Evolutionary conservation across 2,329 filamentous ascomycete genomes (phyloP), one percentile per base, ranked within the genome.

Genomic region (Rutstroemia sp.): DNA sequence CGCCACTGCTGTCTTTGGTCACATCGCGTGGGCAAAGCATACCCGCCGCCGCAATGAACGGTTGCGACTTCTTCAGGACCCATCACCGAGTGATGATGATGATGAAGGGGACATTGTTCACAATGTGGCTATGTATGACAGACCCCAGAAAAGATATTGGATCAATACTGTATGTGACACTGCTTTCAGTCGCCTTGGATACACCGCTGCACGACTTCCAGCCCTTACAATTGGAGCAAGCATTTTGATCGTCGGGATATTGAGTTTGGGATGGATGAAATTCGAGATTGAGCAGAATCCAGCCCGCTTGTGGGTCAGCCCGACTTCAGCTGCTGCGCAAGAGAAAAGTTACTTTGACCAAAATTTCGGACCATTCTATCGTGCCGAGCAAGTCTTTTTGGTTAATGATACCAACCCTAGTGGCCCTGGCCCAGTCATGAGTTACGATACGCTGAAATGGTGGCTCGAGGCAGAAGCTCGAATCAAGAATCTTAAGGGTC

Each of bases 281-380:
- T 99, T 99, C 67, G 80, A 88, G n/a, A 78, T 99, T 38, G 94
- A 97, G 71, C 88, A 79, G 21, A 88, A 97, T 60, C 94, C 94
- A 5, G 94, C 95, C 10, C 84, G 88, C 48, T 76, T 99, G 8
- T 99, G 94, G 94, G 94, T 99, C n/a, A 92, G 92, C 65, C 94
- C 94, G 7, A 87, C 88, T 8, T 97, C 94, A 4, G 82, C 85
- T 49, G 92, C 95, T 19, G 94, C 94, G 0, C 81, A 90, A 68
- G 92, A 99, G 70, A 99, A 99, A 74, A 80, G 81, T 1, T 99
- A 95, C 69, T 99, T 97, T 62, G 95, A 99, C 69, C 71, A 81
- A 38, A 91, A 90, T 64, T 99, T 99, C 69, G 95, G 94, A 0
- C 91, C 92, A 0, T 99, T 99, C 68, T 99, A 94, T 73, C 88